phyloP scores from a whole-genome alignment of 1,284 basidiomycete species.

The Microstroma glucosiphilum region DNA sequence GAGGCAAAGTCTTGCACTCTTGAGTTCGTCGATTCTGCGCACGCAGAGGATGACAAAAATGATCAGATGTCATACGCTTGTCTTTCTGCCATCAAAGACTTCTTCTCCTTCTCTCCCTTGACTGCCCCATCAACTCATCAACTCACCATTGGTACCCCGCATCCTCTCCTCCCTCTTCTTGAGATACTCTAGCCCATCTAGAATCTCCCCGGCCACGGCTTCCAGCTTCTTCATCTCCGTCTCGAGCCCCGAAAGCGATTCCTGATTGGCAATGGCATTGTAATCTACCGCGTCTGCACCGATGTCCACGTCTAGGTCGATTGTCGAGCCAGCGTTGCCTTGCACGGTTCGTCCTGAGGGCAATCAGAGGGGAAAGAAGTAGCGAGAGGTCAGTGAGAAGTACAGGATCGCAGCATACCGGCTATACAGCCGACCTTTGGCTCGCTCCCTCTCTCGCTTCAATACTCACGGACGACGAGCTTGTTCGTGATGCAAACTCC shows the following conservation, averaged over 20 bases:
- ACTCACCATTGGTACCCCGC: conserved; percentile 82
- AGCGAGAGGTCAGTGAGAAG: background rate
- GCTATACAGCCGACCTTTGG: too few relatives aligned
- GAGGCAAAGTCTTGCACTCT: conserved; percentile 90
- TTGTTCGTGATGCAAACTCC: conserved; percentile 89
- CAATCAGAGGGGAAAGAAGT: background rate
- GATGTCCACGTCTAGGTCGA: conserved; percentile 95
- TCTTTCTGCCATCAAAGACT: background rate
- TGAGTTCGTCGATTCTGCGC: conserved; percentile 76
- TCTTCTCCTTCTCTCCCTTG: background rate
- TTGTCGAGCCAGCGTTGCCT: conserved; percentile 49
- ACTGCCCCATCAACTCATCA: background rate
- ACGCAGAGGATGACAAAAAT: background rate
- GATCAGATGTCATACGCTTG: background rate
- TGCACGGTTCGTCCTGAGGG: background rate
- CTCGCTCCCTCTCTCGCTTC: background rate
- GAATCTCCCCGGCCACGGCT: conserved; percentile 84
- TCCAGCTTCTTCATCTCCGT: conserved; percentile 98
- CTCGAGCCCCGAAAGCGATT: conserved; percentile 88
- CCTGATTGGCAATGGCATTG: conserved; percentile 98
- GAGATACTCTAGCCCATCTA: conserved; percentile 88
- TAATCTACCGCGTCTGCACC: conserved; percentile 98
- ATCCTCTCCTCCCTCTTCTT: conserved; percentile 83
- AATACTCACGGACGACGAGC: conserved; percentile 63
- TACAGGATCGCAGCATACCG: background rate